phyloP scores from a whole-genome alignment of 352 stramenopile species.

The Saprolegnia parasitica region DNA sequence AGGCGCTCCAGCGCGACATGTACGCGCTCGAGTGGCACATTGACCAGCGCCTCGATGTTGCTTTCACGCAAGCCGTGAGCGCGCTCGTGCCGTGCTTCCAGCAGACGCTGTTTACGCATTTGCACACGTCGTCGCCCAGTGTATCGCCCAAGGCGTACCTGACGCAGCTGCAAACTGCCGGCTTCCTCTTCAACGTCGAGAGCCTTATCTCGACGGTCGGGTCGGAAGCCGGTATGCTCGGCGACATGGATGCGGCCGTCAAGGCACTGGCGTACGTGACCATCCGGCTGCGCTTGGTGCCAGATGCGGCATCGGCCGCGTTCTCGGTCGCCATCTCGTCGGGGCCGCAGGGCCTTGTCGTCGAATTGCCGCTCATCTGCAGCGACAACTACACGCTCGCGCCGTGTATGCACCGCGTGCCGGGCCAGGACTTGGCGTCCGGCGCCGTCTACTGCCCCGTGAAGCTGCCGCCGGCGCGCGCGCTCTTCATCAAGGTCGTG shows the following conservation, averaged over 20 bases:
- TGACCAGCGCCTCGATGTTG: constrained; percentile 73
- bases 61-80: constrained; percentile 78
- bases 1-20: constrained; percentile 68
- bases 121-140: constrained; percentile 32
- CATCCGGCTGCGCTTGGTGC: constrained; percentile 67
- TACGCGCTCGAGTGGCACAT: constrained; percentile 81
- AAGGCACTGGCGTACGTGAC: constrained; percentile 61
- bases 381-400: constrained; percentile 34
- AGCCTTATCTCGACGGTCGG: constrained; percentile 81
- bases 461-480: constrained; percentile 30
- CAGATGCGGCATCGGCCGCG: constrained; percentile 50
- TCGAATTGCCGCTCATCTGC: constrained; percentile 73
- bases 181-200: constrained; percentile 81
- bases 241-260: constrained; percentile 75
- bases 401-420: constrained; percentile 62
- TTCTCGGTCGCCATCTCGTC: constrained; percentile 73
- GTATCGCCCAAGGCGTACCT: not conserved
- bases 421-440: constrained; percentile 66
- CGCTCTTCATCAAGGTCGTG: constrained; percentile 56
- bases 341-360: constrained; percentile 48
- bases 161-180: constrained; percentile 35
- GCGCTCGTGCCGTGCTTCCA: constrained; percentile 81
- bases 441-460: constrained; percentile 58
- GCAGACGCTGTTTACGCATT: constrained; percentile 77
- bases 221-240: constrained; percentile 79